Conservation (phyloP, 176 grass and related monocot species). For the Musa beccarii region DNA sequence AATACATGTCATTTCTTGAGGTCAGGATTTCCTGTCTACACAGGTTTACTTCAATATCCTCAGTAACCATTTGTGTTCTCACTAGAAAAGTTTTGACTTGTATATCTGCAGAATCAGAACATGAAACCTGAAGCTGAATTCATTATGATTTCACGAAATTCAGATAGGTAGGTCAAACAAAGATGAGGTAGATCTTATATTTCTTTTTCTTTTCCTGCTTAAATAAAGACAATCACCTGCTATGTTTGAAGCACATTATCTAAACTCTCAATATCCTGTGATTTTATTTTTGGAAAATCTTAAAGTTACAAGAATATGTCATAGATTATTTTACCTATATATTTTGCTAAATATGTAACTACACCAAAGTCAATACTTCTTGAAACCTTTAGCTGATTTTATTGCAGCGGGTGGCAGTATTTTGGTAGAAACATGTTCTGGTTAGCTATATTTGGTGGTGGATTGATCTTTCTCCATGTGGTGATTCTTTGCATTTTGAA, state of each 20-base stretch:
- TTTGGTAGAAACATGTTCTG: slow-evolving; percentile 89
- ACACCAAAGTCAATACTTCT: not conserved
- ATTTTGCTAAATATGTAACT: not conserved
- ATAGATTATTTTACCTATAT: not conserved
- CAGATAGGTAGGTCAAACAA: slow-evolving; percentile 41
- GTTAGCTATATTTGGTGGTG: slow-evolving; percentile 57
- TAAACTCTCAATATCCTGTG: not conserved
- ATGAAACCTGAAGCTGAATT: slow-evolving; percentile 85
- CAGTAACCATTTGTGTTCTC: not conserved
- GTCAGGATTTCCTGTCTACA: slow-evolving; percentile 18
- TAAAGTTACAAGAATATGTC: not conserved
- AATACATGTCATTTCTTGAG: slow-evolving; percentile 81
- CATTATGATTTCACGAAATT: slow-evolving; percentile 52
- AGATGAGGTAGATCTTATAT: not conserved
- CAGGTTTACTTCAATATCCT: not conserved
- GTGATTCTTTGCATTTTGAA: slow-evolving; percentile 39
- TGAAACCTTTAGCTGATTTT: not conserved
- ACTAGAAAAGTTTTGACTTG: not conserved
- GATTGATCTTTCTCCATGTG: slow-evolving; percentile 47
- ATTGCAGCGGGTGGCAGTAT: slow-evolving; percentile 53
- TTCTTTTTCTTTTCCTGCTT: not conserved
- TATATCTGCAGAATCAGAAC: slow-evolving; percentile 57
- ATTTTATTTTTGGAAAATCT: too few species aligned
- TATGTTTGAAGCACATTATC: not conserved
- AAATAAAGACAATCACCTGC: too few species aligned